These are phyloP conservation scores for Toxoplasma gondii DNA, from an alignment of 169 alveolate species.

Conservation along the genomic window DNA sequence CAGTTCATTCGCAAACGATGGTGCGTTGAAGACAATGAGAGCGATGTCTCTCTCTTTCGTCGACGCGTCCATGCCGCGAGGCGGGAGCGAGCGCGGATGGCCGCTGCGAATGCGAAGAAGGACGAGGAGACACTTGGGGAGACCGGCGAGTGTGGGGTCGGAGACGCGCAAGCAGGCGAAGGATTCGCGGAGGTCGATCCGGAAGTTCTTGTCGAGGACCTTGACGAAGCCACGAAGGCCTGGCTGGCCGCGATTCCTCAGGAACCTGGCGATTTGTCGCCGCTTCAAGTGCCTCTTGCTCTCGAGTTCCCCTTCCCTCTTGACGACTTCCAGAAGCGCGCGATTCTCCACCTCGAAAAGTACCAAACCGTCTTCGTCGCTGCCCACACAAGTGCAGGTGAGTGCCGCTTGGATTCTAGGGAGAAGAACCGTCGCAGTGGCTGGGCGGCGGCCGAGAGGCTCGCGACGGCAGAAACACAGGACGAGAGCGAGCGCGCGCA, in stretches of 20 bases:
- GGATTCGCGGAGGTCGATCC: not conserved
- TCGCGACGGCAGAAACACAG: not conserved
- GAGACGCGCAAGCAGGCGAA: not conserved
- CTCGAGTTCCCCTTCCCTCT: slow-evolving; percentile 92
- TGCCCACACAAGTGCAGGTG: slow-evolving; percentile 97
- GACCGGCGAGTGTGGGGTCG: not conserved
- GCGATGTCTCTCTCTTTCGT: slow-evolving; percentile 16
- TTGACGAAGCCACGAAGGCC: not conserved
- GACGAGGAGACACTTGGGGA: not conserved
- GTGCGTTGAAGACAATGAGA: not conserved
- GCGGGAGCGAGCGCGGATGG: slow-evolving; percentile 1
- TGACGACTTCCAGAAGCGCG: slow-evolving; percentile 97
- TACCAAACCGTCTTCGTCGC: slow-evolving; percentile 96
- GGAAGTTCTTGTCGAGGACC: not conserved
- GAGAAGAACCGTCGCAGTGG: not conserved
- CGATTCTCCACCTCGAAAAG: slow-evolving; percentile 91
- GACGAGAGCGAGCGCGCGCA: too few relatives aligned
- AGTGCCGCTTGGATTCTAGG: not conserved
- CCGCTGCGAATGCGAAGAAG: not conserved
- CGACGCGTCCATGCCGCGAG: not conserved
- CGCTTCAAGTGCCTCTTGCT: slow-evolving; percentile 71
- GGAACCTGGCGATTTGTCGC: slow-evolving; percentile 26
- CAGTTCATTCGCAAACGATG: slow-evolving; percentile 16
- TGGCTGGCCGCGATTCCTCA: slow-evolving; percentile 23
- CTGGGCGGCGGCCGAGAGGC: not conserved